These are phyloP conservation scores for Bothriochloa decipiens DNA, from an alignment of 176 grass and related monocot genomes.

Conservation along the genomic window DNA sequence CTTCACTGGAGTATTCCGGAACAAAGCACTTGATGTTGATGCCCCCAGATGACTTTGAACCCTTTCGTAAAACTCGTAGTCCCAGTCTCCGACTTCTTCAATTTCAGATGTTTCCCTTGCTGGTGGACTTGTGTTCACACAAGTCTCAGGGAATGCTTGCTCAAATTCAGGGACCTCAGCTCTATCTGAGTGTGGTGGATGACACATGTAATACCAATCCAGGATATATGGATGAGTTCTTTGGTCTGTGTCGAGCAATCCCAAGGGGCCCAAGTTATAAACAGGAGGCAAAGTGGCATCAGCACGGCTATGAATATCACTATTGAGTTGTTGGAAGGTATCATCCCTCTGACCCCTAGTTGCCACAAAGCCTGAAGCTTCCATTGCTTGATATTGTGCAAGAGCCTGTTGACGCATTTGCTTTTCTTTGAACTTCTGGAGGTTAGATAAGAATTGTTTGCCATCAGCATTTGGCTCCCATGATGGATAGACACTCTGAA, in stretches of 20 bases:
- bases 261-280: constrained; percentile 60
- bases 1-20: constrained; percentile 41
- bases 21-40: constrained; percentile 75
- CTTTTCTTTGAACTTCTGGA: constrained; percentile 82
- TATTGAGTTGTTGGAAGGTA: constrained; percentile 47
- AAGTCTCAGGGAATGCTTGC: constrained; percentile 15
- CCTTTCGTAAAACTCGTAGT: constrained; percentile 45
- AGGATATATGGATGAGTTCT: constrained; percentile 74
- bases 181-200: constrained; percentile 40
- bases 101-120: constrained; percentile 52
- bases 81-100: constrained; percentile 40
- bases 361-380: constrained; percentile 52
- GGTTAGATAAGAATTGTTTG: constrained; percentile 70
- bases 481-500: constrained; percentile 85
- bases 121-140: constrained; percentile 8
- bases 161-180: constrained; percentile 37
- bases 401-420: constrained; percentile 52
- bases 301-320: constrained; percentile 27
- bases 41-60: constrained; percentile 60
- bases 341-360: constrained; percentile 52
- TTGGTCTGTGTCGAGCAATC: constrained; percentile 63
- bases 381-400: constrained; percentile 56
- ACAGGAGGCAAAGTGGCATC: constrained; percentile 29
- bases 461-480: constrained; percentile 69
- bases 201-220: constrained; percentile 85